Conservation (phyloP, 1,284 basidiomycete genomes). For the Dichomitus squalens region DNA sequence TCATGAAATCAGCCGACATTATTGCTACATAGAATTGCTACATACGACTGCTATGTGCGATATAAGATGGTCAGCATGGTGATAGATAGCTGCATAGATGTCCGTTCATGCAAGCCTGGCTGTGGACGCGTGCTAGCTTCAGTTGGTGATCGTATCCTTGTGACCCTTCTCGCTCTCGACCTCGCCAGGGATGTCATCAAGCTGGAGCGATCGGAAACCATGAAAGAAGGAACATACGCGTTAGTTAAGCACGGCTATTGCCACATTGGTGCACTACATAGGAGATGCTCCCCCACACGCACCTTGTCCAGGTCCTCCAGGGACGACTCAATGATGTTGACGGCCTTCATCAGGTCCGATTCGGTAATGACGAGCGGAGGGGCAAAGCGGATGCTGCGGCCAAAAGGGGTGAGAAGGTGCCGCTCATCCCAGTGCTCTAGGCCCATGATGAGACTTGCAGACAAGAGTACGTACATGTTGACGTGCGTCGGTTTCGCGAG, state of each 20-base stretch:
- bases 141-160: slow-evolving; percentile 42
- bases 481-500: slow-evolving; percentile 96
- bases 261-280: background rate
- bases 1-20: background rate
- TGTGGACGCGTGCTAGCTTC: slow-evolving; percentile 9
- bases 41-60: background rate
- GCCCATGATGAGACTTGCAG: background rate
- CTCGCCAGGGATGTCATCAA: slow-evolving; percentile 75
- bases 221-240: background rate
- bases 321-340: slow-evolving; percentile 78
- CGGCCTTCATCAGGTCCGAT: slow-evolving; percentile 76
- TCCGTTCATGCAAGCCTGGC: background rate
- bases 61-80: background rate
- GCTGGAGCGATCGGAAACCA: slow-evolving; percentile 35
- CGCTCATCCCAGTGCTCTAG: slow-evolving; percentile 3
- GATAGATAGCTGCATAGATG: background rate
- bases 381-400: slow-evolving; percentile 85
- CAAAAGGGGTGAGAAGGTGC: background rate
- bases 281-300: slow-evolving; percentile 27
- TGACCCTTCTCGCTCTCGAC: slow-evolving; percentile 59
- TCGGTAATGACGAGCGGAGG: slow-evolving; percentile 94
- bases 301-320: slow-evolving; percentile 85
- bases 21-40: slow-evolving; percentile 4
- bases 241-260: slow-evolving; percentile 11
- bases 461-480: slow-evolving; percentile 69